Conservation (phyloP, 2,329 filamentous ascomycete species). For the Chaetomium olivaceum region DNA sequence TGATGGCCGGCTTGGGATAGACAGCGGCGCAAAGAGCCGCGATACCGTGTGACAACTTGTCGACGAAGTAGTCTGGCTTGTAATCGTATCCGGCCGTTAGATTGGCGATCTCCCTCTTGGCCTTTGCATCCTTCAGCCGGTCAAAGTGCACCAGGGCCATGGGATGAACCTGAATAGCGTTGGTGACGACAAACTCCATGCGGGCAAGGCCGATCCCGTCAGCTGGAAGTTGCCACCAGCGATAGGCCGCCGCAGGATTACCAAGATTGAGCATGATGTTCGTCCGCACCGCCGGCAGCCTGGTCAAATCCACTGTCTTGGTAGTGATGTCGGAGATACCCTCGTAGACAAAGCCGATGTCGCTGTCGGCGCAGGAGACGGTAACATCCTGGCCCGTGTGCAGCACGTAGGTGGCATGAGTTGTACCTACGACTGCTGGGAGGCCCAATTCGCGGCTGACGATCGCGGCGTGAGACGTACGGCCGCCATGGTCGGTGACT, state of each 20-base stretch:
- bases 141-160: constrained; percentile 42
- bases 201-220: constrained; percentile 44
- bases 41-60: constrained; percentile 41
- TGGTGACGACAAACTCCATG: constrained; percentile 45
- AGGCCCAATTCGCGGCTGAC: constrained; percentile 44
- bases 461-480: constrained; percentile 44
- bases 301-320: constrained; percentile 36
- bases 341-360: constrained; percentile 42
- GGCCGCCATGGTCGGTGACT: constrained; percentile 42
- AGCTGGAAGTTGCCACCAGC: constrained; percentile 43
- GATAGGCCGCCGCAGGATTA: constrained; percentile 42
- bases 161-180: constrained; percentile 41
- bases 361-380: constrained; percentile 43
- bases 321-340: constrained; percentile 39
- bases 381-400: constrained; percentile 42
- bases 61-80: constrained; percentile 44
- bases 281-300: constrained; percentile 33
- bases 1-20: constrained; percentile 42
- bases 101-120: constrained; percentile 33
- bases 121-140: constrained; percentile 34
- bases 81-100: constrained; percentile 38
- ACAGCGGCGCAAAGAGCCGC: constrained; percentile 42
- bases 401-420: constrained; percentile 40
- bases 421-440: constrained; percentile 42
- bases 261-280: constrained; percentile 44